A percentile compares a stretch with the other conserved stretches of the same genome.
Conservation (phyloP, 2,329 filamentous ascomycete genomes). For the Fusarium musae region DNA sequence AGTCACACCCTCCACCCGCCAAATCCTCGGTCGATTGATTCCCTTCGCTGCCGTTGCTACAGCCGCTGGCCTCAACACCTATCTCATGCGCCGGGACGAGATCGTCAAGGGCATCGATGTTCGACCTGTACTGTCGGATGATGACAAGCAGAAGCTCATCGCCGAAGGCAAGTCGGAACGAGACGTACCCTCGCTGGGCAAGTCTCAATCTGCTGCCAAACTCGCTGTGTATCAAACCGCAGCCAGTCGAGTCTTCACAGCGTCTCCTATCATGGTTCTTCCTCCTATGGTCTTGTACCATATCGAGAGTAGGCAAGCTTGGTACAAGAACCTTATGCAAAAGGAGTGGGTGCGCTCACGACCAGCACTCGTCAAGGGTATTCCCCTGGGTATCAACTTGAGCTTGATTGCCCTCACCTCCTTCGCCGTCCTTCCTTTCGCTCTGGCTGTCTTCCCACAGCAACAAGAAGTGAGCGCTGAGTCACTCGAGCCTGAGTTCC, state of each 20-base stretch:
- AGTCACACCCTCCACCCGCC: conserved; percentile 78
- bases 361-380: conserved; percentile 67
- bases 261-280: conserved; percentile 96
- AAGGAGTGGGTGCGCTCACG: conserved; percentile 82
- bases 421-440: conserved; percentile 87
- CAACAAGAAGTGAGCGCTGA: conserved; percentile 82
- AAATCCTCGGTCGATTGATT: conserved; percentile 85
- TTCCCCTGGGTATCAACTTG: conserved; percentile 83
- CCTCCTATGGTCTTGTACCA: conserved; percentile 87
- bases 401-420: conserved; percentile 88
- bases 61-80: conserved; percentile 92
- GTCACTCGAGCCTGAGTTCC: conserved; percentile 87
- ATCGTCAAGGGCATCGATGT: conserved; percentile 94
- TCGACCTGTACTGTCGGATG: conserved; percentile 80
- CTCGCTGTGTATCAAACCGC: conserved; percentile 94
- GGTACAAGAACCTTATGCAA: conserved; percentile 58
- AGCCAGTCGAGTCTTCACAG: conserved; percentile 89
- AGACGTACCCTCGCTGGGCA: conserved; percentile 79
- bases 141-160: conserved; percentile 69
- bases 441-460: conserved; percentile 92
- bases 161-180: conserved; percentile 70
- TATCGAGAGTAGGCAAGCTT: conserved; percentile 69
- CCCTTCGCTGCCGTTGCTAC: conserved; percentile 95
- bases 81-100: conserved; percentile 97
- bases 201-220: conserved; percentile 86